A percentile compares a stretch with the other conserved stretches of the same genome.
phyloP scores from a whole-genome alignment of 805 yeast species.

The Teunomyces gatunensis region DNA sequence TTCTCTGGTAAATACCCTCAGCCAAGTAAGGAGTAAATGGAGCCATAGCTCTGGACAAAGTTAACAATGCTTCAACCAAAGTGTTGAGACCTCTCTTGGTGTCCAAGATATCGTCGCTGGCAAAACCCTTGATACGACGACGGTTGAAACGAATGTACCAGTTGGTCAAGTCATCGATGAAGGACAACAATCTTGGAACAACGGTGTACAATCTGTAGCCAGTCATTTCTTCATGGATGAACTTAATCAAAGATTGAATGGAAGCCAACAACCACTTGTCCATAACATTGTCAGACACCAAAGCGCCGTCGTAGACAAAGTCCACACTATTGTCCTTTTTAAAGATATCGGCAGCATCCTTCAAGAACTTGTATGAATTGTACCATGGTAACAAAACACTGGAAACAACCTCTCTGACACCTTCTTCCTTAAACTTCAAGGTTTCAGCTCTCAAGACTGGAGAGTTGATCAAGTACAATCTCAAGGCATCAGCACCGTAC shows the following conservation, averaged over 20 bases:
- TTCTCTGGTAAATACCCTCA: conserved; percentile 80
- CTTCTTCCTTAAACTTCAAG: conserved; percentile 95
- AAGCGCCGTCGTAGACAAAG: conserved; percentile 66
- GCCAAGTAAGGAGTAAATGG: conserved; percentile 97
- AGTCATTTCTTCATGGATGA: conserved; percentile 85
- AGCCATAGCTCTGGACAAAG: conserved; percentile 93
- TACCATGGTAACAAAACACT: conserved; percentile 98
- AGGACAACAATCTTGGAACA: conserved; percentile 83
- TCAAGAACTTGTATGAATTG: conserved; percentile 95
- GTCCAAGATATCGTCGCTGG: conserved; percentile 77
- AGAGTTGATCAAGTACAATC: conserved; percentile 93
- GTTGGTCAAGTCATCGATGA: conserved; percentile 93
- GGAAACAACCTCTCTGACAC: conserved; percentile 96
- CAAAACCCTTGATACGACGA: conserved; percentile 88
- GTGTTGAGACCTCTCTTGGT: conserved; percentile 87
- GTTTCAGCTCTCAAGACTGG: conserved; percentile 97
- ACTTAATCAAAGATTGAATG: conserved; percentile 85
- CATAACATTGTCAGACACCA: conserved; percentile 83
- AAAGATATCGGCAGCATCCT: conserved; percentile 84
- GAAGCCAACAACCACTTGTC: conserved; percentile 97
- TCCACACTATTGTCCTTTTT: conserved; percentile 70
- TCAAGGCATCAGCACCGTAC: conserved; percentile 97
- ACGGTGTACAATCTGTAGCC: conserved; percentile 92
- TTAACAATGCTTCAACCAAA: conserved; percentile 83
- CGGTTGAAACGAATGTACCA: conserved; percentile 99